A percentile compares a stretch with the other conserved stretches of the same genome.
These are phyloP conservation scores for Ceraceosorus bombacis DNA, from an alignment of 1,284 basidiomycete genomes.

Conservation along the genomic window DNA sequence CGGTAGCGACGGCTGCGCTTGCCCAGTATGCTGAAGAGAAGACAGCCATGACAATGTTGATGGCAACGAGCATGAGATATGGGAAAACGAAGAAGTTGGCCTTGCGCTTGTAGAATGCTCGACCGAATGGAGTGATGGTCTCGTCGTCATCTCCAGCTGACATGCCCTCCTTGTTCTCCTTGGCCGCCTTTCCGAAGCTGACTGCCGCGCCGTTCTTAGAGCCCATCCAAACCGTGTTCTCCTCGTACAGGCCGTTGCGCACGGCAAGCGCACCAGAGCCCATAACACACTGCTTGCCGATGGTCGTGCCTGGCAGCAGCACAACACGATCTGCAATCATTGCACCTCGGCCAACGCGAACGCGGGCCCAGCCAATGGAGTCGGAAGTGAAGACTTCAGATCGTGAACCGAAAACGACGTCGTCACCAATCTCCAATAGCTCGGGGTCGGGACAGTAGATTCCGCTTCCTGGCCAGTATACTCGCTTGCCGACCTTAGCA, in stretches of 20 bases:
- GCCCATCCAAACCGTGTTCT: conserved; percentile 48
- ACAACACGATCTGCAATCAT: conserved; percentile 49
- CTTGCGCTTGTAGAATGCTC: conserved; percentile 47
- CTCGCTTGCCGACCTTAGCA: conserved; percentile 45
- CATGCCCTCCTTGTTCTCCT: conserved; percentile 28
- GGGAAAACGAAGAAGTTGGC: conserved; percentile 48
- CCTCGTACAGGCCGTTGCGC: conserved; percentile 47
- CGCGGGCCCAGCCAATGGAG: conserved; percentile 46
- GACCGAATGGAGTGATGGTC: conserved; percentile 47
- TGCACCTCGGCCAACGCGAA: conserved; percentile 45
- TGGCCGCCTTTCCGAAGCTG: conserved; percentile 42
- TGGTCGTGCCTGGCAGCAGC: conserved; percentile 42
- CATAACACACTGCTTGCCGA: conserved; percentile 47
- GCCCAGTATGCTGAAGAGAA: conserved; percentile 47
- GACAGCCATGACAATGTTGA: conserved; percentile 43
- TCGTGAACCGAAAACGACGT: conserved; percentile 47
- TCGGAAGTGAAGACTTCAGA: conserved; percentile 48
- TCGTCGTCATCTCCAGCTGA: conserved; percentile 26
- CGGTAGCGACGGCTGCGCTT: conserved; percentile 40
- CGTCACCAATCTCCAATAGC: conserved; percentile 47
- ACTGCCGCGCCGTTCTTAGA: conserved; percentile 48
- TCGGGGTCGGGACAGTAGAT: conserved; percentile 48
- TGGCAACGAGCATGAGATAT: conserved; percentile 44
- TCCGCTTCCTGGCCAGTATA: conserved; percentile 48
- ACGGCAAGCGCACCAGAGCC: conserved; percentile 45